Percentiles rank a stretch among this genome's conserved stretches.
Conservation (phyloP, 257 asterid genomes). For the Capsicum rhomboideum region DNA sequence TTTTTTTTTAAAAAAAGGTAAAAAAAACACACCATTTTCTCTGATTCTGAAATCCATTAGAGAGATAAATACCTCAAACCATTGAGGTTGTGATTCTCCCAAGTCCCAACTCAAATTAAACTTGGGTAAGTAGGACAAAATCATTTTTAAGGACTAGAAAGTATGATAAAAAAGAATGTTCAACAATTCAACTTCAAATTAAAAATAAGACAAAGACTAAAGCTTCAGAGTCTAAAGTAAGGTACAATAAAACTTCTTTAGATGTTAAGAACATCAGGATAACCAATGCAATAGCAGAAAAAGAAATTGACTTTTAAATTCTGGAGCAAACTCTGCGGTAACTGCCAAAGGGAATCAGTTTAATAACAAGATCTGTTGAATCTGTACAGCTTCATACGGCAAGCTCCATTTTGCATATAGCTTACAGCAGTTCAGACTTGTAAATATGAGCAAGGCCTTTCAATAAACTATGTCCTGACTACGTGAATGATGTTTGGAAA, state of each 20-base stretch:
- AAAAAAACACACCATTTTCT: no score
- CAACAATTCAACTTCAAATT: no score
- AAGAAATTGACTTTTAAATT: not conserved
- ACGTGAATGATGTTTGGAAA: not conserved
- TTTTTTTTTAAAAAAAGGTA: no score
- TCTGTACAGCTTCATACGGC: no score
- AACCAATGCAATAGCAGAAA: not conserved
- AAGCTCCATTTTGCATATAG: not conserved
- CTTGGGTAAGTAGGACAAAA: no score
- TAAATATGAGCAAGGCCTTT: not conserved
- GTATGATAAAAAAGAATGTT: no score
- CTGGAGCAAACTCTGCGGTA: not conserved
- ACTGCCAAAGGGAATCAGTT: not conserved
- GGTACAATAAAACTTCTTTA: not conserved
- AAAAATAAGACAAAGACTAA: not conserved
- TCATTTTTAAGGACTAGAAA: no score
- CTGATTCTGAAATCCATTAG: no score
- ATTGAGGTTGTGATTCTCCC: not conserved
- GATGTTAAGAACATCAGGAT: not conserved
- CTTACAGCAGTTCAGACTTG: not conserved
- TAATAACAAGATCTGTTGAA: not conserved
- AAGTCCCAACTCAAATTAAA: no score
- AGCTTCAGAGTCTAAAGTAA: not conserved
- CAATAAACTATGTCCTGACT: not conserved
- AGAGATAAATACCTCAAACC: not conserved